phyloP scores from a whole-genome alignment of 192 early-diverging fungal genomes.

The Podila epigama region DNA sequence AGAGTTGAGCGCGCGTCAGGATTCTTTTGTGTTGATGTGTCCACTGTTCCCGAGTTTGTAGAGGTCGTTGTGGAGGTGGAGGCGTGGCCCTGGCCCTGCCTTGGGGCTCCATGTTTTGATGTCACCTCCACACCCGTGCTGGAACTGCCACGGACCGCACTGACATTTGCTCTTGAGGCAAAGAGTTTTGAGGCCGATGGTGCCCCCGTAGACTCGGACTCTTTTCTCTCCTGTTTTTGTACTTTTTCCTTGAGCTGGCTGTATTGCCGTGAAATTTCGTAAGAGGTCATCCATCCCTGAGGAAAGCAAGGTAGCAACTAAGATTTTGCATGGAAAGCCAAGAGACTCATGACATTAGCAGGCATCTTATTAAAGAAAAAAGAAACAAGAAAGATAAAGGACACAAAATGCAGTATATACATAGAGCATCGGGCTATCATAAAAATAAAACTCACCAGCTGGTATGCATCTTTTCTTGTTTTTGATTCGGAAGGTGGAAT shows the following conservation, averaged over 20 bases:
- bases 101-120: too few species aligned
- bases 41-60: neutral
- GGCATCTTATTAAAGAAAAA: neutral
- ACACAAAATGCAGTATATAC: neutral
- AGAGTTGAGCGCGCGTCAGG: neutral
- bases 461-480: slow-evolving; percentile 57
- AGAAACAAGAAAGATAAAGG: neutral
- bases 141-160: neutral
- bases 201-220: neutral
- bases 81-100: too few species aligned
- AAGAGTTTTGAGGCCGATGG: neutral
- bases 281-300: slow-evolving; percentile 60
- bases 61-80: neutral
- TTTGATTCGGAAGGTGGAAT: slow-evolving; percentile 43
- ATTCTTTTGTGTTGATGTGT: neutral
- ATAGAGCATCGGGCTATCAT: too few species aligned
- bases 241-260: slow-evolving; percentile 55
- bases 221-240: slow-evolving; percentile 39
- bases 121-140: neutral
- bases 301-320: slow-evolving; percentile 58
- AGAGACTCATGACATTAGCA: neutral
- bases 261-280: slow-evolving; percentile 61
- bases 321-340: neutral
- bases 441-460: slow-evolving; percentile 52
- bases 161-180: neutral